Conservation (phyloP, 2,329 filamentous ascomycete genomes). For the Aspergillus calidoustus region DNA sequence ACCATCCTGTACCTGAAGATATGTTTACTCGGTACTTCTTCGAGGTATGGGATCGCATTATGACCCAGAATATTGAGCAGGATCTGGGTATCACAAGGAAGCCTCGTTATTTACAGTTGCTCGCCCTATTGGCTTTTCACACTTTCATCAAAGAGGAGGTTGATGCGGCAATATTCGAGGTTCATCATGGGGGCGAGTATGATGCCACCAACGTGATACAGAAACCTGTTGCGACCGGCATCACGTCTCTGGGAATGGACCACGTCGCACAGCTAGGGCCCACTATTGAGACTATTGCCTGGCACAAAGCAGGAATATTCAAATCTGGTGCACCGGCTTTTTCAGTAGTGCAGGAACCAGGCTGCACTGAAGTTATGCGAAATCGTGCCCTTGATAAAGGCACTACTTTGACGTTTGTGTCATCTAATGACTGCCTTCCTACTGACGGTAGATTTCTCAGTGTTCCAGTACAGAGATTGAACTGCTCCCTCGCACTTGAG, state of each 20-base stretch:
- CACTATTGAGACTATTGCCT: conserved; percentile 69
- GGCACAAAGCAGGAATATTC: conserved; percentile 76
- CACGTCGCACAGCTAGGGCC: conserved; percentile 67
- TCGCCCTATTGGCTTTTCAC: conserved; percentile 69
- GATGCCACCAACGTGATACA: conserved; percentile 71
- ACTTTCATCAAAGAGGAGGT: conserved; percentile 67
- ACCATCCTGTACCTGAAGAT: conserved; percentile 32
- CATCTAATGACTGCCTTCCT: conserved; percentile 21
- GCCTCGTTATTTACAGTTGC: conserved; percentile 56
- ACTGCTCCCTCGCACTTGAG: conserved; percentile 38
- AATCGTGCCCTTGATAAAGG: conserved; percentile 59
- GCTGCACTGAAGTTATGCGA: conserved; percentile 52
- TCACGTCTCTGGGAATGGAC: conserved; percentile 71
- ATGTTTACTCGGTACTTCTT: conserved; percentile 33
- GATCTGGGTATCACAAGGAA: conserved; percentile 29
- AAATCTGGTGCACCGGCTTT: conserved; percentile 64
- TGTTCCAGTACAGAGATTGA: conserved; percentile 36
- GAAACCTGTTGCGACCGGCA: conserved; percentile 61
- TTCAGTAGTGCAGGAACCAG: conserved; percentile 58
- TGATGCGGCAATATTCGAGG: conserved; percentile 68
- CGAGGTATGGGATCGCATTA: conserved; percentile 45
- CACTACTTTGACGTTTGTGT: conserved; percentile 53
- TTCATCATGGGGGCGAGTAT: conserved; percentile 69
- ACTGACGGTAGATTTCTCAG: conserved; percentile 24
- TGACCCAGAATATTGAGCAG: background rate